A percentile compares a stretch with the other conserved stretches of the same genome.
Conservation (phyloP, 2,329 filamentous ascomycete species). For the Botrytis hyacinthi region DNA sequence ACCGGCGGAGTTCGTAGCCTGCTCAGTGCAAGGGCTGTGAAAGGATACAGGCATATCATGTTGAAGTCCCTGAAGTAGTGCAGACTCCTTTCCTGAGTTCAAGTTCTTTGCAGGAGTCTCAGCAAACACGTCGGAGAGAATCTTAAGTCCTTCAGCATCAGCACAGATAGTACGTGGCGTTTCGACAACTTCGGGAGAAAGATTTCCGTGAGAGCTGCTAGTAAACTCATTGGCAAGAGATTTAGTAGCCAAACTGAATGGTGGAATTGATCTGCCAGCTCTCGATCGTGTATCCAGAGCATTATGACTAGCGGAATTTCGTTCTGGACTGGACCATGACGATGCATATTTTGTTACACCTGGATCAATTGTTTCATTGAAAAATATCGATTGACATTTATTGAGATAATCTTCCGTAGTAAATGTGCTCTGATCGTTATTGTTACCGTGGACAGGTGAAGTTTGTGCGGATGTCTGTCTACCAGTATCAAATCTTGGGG, state of each 20-base stretch:
- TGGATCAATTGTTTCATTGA: not conserved
- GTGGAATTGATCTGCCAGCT: no score
- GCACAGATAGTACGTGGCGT: not conserved
- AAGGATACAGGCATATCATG: not conserved
- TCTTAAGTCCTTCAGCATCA: not conserved
- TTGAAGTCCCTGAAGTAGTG: not conserved
- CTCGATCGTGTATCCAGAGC: not conserved
- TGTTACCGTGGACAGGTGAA: constrained; percentile 48
- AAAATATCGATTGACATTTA: constrained; percentile 12
- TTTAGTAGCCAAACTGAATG: not conserved
- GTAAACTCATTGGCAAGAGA: not conserved
- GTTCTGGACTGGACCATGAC: not conserved
- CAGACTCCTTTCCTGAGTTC: not conserved
- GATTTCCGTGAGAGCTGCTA: not conserved
- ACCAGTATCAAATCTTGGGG: constrained; percentile 60
- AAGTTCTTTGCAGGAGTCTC: not conserved
- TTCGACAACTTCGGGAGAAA: not conserved
- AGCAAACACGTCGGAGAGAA: not conserved
- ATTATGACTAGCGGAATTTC: constrained; percentile 4
- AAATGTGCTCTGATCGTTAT: not conserved
- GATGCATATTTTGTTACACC: not conserved
- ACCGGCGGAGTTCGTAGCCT: not conserved
- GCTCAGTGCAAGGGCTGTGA: not conserved
- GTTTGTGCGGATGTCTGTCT: constrained; percentile 61
- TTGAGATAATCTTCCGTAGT: constrained; percentile 7